Conservation (phyloP, 2,329 filamentous ascomycete genomes). For the Penicillium sp. region DNA sequence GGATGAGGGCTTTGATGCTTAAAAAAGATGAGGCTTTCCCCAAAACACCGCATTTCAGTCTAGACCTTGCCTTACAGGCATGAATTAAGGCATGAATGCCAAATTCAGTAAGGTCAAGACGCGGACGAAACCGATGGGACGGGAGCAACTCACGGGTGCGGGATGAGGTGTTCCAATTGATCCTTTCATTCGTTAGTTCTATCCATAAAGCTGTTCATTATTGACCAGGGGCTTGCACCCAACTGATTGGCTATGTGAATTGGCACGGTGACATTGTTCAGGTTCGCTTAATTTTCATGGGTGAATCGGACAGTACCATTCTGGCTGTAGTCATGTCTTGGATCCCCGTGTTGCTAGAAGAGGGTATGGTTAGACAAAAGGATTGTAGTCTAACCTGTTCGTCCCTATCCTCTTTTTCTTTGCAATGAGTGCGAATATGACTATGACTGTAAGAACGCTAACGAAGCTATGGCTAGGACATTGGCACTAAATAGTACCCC, state of each 20-base stretch:
- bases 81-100: not conserved
- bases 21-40: not conserved
- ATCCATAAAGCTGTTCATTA: not conserved
- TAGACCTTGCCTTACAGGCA: not conserved
- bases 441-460: not conserved
- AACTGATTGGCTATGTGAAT: not conserved
- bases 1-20: not conserved
- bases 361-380: not conserved
- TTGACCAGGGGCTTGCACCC: not conserved
- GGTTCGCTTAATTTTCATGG: not conserved
- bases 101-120: not conserved
- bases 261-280: conserved; percentile 2
- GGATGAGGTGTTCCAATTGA: not conserved
- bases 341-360: not conserved
- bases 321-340: not conserved
- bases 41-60: not conserved
- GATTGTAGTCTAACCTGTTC: not conserved
- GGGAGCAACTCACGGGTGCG: not conserved
- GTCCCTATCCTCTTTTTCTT: not conserved
- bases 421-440: not conserved
- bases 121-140: not conserved
- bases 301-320: not conserved
- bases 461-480: not conserved
- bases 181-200: not conserved
- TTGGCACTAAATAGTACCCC: not conserved